Conservation (phyloP, 2,329 filamentous ascomycete genomes). For the Ceratocystis colombiana region DNA sequence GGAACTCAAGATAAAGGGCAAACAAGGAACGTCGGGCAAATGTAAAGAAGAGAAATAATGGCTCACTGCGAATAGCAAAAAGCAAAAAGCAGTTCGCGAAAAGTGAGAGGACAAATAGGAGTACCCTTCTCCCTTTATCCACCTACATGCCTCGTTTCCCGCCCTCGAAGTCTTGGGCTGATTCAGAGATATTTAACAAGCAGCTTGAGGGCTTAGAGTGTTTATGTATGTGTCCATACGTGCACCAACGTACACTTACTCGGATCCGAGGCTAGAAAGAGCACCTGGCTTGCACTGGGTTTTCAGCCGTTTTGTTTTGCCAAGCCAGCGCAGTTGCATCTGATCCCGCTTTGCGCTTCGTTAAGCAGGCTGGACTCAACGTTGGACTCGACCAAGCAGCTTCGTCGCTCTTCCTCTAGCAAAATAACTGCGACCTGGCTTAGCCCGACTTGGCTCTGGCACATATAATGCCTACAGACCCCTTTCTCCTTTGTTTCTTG, state of each 20-base stretch:
- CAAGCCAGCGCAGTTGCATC: too few relatives aligned
- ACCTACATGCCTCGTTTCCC: neutral
- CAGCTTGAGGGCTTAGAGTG: neutral
- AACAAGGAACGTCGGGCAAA: neutral
- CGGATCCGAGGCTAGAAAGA: too few relatives aligned
- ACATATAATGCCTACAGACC: too few relatives aligned
- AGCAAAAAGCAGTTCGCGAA: neutral
- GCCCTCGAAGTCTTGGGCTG: slow-evolving; percentile 5
- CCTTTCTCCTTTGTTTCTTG: neutral
- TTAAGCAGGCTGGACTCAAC: too few relatives aligned
- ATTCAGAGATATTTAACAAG: neutral
- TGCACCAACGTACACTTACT: neutral
- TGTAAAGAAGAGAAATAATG: neutral
- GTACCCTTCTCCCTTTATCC: neutral
- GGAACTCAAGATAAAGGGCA: neutral
- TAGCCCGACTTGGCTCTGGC: too few relatives aligned
- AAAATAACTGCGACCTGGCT: too few relatives aligned
- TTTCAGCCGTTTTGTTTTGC: too few relatives aligned
- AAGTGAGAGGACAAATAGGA: neutral
- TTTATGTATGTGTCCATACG: neutral
- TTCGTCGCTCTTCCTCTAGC: too few relatives aligned
- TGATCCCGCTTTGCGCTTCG: too few relatives aligned
- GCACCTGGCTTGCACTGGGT: too few relatives aligned
- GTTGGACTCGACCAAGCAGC: too few relatives aligned
- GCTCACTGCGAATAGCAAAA: neutral